Evolutionary conservation across 2,329 filamentous ascomycete genomes (phyloP).

Genomic region (Cladosporium oxysporum): DNA sequence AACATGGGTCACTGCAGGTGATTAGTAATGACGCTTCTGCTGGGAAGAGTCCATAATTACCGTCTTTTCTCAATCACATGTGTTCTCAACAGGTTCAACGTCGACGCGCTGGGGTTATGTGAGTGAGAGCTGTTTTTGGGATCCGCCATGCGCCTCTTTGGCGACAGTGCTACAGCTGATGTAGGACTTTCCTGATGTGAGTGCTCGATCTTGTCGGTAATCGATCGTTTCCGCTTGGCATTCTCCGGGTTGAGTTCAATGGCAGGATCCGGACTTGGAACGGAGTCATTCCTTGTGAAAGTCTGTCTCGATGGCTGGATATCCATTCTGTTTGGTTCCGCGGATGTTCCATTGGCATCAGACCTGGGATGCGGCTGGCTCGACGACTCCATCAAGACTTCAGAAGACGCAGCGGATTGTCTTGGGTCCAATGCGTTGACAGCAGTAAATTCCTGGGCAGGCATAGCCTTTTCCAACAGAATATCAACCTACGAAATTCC

Average conservation of each 20-base stretch:
- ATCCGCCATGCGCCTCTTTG: constrained; percentile 16
- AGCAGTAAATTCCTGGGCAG: constrained; percentile 12
- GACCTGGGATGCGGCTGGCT: neutral
- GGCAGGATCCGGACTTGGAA: constrained; percentile 6
- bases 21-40: neutral
- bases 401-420: neutral
- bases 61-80: constrained; percentile 5
- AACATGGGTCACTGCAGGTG: constrained; percentile 2
- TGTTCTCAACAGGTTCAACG: neutral
- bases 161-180: neutral
- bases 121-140: neutral
- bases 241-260: constrained; percentile 16
- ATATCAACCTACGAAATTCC: neutral
- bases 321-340: neutral
- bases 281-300: constrained; percentile 11
- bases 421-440: constrained; percentile 13
- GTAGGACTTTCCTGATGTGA: neutral
- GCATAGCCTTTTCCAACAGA: constrained; percentile 1
- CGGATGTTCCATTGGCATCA: neutral
- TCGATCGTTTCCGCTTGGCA: constrained; percentile 14
- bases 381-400: neutral
- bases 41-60: neutral
- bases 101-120: neutral
- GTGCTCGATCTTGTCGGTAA: constrained; percentile 2
- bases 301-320: neutral